Evolutionary conservation across 345 rosid genomes (phyloP).

Genomic region (Hirschfeldia incana): DNA sequence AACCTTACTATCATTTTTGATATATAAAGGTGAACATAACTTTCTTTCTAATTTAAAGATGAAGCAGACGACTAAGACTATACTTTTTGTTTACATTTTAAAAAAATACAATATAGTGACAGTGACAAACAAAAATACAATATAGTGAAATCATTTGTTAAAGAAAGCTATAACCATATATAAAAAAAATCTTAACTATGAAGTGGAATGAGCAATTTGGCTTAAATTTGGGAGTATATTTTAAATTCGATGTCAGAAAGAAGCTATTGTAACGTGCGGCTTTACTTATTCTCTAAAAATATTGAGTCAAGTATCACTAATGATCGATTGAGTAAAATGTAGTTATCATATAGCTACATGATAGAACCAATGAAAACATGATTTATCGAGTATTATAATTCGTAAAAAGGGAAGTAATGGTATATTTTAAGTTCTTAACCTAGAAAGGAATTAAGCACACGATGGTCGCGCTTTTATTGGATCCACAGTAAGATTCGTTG

Average conservation of each 20-base stretch:
- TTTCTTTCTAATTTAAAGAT: neutral
- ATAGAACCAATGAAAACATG: neutral
- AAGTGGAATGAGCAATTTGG: neutral
- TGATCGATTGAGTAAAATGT: neutral
- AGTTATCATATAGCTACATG: neutral
- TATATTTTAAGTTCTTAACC: neutral
- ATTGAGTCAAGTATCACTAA: neutral
- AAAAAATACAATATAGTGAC: neutral
- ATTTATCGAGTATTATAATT: neutral
- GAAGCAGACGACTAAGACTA: neutral
- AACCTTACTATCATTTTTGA: neutral
- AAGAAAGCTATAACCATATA: neutral
- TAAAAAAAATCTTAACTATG: neutral
- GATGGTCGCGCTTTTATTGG: slow-evolving; percentile 19
- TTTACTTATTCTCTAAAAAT: neutral
- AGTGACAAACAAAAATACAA: too few species aligned
- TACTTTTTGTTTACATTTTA: neutral
- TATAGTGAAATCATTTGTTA: neutral
- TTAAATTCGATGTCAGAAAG: neutral
- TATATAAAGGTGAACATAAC: neutral
- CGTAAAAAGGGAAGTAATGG: neutral
- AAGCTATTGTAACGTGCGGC: neutral
- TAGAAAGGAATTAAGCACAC: neutral
- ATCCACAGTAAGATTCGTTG: neutral
- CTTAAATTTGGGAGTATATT: neutral